Conservation (phyloP, 495 filamentous ascomycete genomes). For the Hypoxylon perforatum region DNA sequence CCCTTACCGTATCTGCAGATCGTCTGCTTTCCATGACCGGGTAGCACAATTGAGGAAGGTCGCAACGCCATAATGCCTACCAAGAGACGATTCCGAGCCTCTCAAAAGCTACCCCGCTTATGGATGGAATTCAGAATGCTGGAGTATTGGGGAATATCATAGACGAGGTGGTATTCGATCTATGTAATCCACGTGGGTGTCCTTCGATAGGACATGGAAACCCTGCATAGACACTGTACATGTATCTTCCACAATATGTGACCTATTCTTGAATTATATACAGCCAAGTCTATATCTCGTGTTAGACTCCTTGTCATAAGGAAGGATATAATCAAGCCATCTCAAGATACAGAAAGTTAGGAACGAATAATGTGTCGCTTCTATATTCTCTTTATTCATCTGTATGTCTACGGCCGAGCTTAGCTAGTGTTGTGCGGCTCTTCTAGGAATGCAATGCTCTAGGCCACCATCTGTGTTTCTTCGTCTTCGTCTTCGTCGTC, state of each 20-base stretch:
- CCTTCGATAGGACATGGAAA: not conserved
- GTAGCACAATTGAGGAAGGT: constrained; percentile 33
- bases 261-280: too few species aligned
- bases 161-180: not conserved
- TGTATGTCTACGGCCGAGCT: not conserved
- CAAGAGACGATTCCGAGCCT: not conserved
- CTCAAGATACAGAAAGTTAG: not conserved
- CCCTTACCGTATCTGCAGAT: constrained; percentile 7
- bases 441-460: constrained; percentile 11
- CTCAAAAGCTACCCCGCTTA: constrained; percentile 24
- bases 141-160: constrained; percentile 22
- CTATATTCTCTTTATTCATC: constrained; percentile 1
- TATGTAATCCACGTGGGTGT: too few species aligned
- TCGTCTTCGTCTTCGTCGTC: too few species aligned
- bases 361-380: not conserved
- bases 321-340: too few species aligned
- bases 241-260: too few species aligned
- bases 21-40: not conserved
- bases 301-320: too few species aligned
- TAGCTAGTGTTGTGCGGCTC: not conserved
- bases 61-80: constrained; percentile 4
- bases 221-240: too few species aligned
- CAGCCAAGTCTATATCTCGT: too few species aligned
- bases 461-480: not conserved
- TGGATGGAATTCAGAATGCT: constrained; percentile 11